Evolutionary conservation across 2,329 filamentous ascomycete genomes (phyloP).

Genomic region (Ascochyta fabae): DNA sequence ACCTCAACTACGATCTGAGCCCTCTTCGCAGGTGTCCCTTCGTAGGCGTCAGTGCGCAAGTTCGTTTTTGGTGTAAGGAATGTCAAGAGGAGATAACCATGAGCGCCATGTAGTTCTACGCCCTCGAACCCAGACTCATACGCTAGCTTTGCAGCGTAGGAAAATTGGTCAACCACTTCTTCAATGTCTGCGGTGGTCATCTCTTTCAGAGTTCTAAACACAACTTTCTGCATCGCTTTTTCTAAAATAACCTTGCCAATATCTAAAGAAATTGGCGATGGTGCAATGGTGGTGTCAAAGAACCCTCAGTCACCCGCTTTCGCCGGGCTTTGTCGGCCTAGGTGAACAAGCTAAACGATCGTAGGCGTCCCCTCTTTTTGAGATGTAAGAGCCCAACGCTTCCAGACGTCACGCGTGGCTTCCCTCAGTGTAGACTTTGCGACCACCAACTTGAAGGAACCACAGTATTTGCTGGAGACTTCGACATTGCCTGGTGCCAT

Average conservation of each 20-base stretch:
- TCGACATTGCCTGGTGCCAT: slow-evolving; percentile 61
- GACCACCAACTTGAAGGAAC: slow-evolving; percentile 10
- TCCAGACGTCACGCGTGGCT: slow-evolving; percentile 47
- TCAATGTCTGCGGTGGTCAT: slow-evolving; percentile 61
- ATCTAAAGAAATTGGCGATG: slow-evolving; percentile 54
- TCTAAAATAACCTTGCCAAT: slow-evolving; percentile 43
- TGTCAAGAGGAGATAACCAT: slow-evolving; percentile 58
- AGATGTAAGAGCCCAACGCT: slow-evolving; percentile 49
- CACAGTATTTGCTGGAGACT: slow-evolving; percentile 65
- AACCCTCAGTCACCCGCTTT: slow-evolving; percentile 54
- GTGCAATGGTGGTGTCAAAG: slow-evolving; percentile 28
- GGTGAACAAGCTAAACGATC: slow-evolving; percentile 66
- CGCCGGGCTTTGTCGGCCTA: slow-evolving; percentile 61
- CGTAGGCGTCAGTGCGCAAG: slow-evolving; percentile 56
- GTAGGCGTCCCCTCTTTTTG: slow-evolving; percentile 44
- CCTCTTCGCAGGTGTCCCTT: slow-evolving; percentile 55
- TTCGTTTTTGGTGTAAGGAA: slow-evolving; percentile 55
- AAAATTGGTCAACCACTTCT: slow-evolving; percentile 63
- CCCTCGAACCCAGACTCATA: slow-evolving; percentile 61
- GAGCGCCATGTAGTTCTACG: slow-evolving; percentile 60
- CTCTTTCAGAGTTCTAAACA: slow-evolving; percentile 56
- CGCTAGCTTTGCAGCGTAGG: slow-evolving; percentile 60
- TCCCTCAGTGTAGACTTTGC: slow-evolving; percentile 30
- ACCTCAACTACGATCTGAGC: slow-evolving; percentile 56
- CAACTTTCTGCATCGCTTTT: slow-evolving; percentile 51